Conservation (phyloP, 352 stramenopile species). For the Pythium brassicae region DNA sequence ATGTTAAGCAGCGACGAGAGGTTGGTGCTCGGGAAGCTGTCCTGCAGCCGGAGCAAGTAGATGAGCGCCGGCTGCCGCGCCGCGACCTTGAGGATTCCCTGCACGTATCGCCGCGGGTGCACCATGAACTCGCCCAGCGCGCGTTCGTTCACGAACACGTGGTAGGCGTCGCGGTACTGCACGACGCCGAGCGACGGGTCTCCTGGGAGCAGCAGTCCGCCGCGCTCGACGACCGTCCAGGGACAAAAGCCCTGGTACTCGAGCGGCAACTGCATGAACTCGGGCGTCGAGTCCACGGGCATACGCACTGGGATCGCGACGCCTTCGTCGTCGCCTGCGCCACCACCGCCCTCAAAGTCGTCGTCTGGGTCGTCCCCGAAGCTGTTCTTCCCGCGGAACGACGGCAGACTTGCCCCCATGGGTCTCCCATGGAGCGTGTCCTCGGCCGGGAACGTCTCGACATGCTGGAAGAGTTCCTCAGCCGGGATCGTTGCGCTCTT, state of each 20-base stretch:
- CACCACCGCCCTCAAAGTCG: constrained; percentile 8
- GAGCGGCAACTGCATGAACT: constrained; percentile 93
- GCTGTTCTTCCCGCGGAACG: constrained; percentile 25
- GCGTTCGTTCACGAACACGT: constrained; percentile 91
- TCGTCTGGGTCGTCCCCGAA: constrained; percentile 34
- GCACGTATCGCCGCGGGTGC: constrained; percentile 74
- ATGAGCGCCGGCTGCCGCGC: constrained; percentile 86
- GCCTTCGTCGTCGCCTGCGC: constrained; percentile 37
- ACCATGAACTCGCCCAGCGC: constrained; percentile 88
- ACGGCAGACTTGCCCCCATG: constrained; percentile 8
- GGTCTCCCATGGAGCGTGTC: constrained; percentile 18
- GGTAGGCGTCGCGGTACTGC: constrained; percentile 85
- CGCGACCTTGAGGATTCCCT: constrained; percentile 65
- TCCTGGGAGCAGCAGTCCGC: constrained; percentile 87
- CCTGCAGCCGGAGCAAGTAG: constrained; percentile 88
- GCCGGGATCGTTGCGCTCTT: constrained; percentile 50
- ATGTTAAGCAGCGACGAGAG: constrained; percentile 69
- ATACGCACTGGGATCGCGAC: constrained; percentile 69
- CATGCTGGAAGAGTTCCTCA: constrained; percentile 68
- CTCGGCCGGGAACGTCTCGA: constrained; percentile 55
- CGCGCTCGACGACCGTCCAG: constrained; percentile 87
- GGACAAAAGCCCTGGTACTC: constrained; percentile 94
- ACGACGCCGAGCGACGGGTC: constrained; percentile 91
- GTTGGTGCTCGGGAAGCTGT: constrained; percentile 76
- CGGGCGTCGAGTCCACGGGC: constrained; percentile 88